Conservation (phyloP, 352 stramenopile species). For the Globisporangium ultimum region DNA sequence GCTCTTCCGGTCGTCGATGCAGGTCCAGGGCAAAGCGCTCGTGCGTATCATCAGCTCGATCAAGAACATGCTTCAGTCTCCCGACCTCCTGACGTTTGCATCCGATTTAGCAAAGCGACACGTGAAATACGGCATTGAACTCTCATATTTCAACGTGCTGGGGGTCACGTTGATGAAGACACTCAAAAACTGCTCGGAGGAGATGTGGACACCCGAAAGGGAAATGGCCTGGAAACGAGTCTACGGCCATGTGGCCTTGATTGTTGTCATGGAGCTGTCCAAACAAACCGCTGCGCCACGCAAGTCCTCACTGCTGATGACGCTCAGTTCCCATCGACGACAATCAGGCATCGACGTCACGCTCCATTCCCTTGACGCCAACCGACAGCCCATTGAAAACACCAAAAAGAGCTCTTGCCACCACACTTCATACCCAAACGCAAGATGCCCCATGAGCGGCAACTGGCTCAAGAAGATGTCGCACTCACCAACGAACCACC, state of each 20-base stretch:
- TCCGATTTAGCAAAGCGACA: slow-evolving; percentile 27
- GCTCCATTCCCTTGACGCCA: too few species aligned
- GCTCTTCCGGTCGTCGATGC: slow-evolving; percentile 38
- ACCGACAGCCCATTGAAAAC: too few species aligned
- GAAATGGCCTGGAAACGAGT: slow-evolving; percentile 23
- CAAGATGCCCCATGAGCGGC: slow-evolving; percentile 21
- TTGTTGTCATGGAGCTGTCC: slow-evolving; percentile 20
- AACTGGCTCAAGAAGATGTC: slow-evolving; percentile 17
- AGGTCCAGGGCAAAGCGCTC: slow-evolving; percentile 36
- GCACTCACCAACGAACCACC: background rate
- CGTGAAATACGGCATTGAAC: slow-evolving; percentile 35
- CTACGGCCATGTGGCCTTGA: slow-evolving; percentile 24
- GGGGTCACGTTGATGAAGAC: slow-evolving; percentile 24
- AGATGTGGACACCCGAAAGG: slow-evolving; percentile 26
- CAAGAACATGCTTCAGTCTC: slow-evolving; percentile 32
- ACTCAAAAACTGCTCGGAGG: slow-evolving; percentile 23
- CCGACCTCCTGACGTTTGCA: slow-evolving; percentile 23
- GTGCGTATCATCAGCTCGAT: slow-evolving; percentile 37
- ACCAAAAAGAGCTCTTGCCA: background rate
- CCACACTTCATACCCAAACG: slow-evolving; percentile 13
- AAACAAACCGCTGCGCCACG: slow-evolving; percentile 4
- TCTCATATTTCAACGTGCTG: slow-evolving; percentile 32
- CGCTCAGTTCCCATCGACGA: slow-evolving; percentile 3
- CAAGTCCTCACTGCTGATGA: slow-evolving; percentile 6
- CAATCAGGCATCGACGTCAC: background rate